Evolutionary conservation across 2,329 filamentous ascomycete genomes (phyloP), one percentile per base, ranked within the genome.

Genomic region (Lasiodiplodia gonubiensis): DNA sequence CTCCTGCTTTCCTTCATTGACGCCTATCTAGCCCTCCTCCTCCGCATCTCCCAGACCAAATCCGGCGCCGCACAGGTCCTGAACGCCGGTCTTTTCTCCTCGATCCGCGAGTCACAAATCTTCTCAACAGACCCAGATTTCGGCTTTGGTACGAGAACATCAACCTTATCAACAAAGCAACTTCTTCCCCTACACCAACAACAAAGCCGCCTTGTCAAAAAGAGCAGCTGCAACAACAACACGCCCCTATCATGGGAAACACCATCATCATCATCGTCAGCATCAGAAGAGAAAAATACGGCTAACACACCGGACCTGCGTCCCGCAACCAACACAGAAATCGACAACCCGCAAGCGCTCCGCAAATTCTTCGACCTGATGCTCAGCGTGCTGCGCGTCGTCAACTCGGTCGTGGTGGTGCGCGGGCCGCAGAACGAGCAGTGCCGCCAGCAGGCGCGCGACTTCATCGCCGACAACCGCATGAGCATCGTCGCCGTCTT

Each of bases 51-150:
- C 66, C 92, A 97, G 77, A 94, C 91, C 1, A 89, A 91, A 67
- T 82, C 86, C n/a, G 96, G 95, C 33, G 94, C 95, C 55, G 90
- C 90, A 68, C 89, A 92, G 70, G 88, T 97, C n/a, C 85, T 98
- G 51, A 93, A 96, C 74, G 92, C 92, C 10, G 94, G 94, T 69
- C 85, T 99, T 5, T 94, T 99, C 82, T 87, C 90, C 53, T 86
- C 92, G 0, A 83, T 98, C 33, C 90, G 91, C 70, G 87, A 90
- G 67, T 97, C 93, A 0, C 88, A 89, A n/a, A 85, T 98, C 25
- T 99, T 98, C 77, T 85, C 89, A 10, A 91, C 92, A 14, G 95
- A 99, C 77, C 95, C 95, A 0, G 95, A 99, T 78, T 88, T 99
- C 66, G 93, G 96, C 69, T 88, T 94, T 68, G 86, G 86, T 86